A percentile compares a stretch with the other conserved stretches of the same genome.
Evolutionary conservation across 2,329 filamentous ascomycete genomes (phyloP).

Genomic region (Diaporthe capsici): DNA sequence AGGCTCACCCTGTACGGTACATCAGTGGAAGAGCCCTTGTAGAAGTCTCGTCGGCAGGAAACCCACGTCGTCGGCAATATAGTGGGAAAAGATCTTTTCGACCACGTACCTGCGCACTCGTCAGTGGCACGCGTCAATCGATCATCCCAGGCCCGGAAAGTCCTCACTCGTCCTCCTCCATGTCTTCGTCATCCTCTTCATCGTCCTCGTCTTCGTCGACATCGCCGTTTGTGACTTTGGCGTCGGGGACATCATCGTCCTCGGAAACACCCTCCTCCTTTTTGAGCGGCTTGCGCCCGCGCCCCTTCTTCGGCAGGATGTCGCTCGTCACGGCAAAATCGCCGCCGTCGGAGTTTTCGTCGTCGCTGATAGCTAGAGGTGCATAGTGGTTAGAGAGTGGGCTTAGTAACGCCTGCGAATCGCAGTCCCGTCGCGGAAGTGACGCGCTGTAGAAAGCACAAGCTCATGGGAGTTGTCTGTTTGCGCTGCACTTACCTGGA

Average conservation of each 20-base stretch:
- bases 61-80: conserved; percentile 69
- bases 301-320: conserved; percentile 41
- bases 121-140: conserved; percentile 48
- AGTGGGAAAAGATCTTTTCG: conserved; percentile 79
- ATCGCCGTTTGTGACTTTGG: conserved; percentile 31
- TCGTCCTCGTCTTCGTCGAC: conserved; percentile 44
- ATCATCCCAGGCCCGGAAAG: conserved; percentile 23
- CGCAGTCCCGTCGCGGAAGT: neutral
- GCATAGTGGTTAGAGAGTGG: neutral
- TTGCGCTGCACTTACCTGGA: conserved; percentile 34
- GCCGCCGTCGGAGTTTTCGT: conserved; percentile 55
- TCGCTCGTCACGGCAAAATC: conserved; percentile 45
- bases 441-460: conserved; percentile 30
- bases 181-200: conserved; percentile 47
- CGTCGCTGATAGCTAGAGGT: conserved; percentile 57
- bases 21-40: conserved; percentile 1
- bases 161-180: conserved; percentile 48
- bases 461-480: neutral
- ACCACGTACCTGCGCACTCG: conserved; percentile 74
- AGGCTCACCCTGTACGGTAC: conserved; percentile 58
- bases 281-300: conserved; percentile 39
- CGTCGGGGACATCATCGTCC: conserved; percentile 42
- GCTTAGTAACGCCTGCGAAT: neutral
- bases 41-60: neutral
- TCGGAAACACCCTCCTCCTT: conserved; percentile 44